A percentile compares a stretch with the other conserved stretches of the same genome.
These are phyloP conservation scores for Arabidopsis hybrid DNA, from an alignment of 441 rosid species.

Conservation along the genomic window DNA sequence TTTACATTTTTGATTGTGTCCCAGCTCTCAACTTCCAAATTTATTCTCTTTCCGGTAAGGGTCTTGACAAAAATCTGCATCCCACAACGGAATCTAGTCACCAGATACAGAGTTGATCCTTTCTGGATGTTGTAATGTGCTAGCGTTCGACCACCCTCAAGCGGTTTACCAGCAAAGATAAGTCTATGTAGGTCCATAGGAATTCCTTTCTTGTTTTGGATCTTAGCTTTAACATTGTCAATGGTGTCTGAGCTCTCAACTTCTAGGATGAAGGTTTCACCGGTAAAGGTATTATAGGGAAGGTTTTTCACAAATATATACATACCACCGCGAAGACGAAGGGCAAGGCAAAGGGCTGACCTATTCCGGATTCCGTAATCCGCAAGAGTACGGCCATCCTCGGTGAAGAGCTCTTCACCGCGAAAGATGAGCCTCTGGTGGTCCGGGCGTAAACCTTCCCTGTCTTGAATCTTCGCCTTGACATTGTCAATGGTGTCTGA, in stretches of 20 bases:
- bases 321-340: conserved; percentile 5
- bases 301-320: background rate
- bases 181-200: background rate
- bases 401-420: background rate
- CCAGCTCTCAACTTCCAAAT: conserved; percentile 6
- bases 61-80: conserved; percentile 47
- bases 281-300: background rate
- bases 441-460: background rate
- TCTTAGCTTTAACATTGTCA: background rate
- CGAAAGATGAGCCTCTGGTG: background rate
- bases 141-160: background rate
- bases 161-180: background rate
- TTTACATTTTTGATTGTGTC: conserved; percentile 5
- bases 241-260: background rate
- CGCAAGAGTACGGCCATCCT: conserved; percentile 4
- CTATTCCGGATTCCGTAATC: conserved; percentile 13
- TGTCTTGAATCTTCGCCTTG: background rate
- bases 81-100: background rate
- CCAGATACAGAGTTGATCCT: background rate
- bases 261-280: background rate
- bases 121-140: conserved; percentile 17
- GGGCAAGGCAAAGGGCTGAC: background rate
- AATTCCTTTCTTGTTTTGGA: background rate
- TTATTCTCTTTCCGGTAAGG: background rate
- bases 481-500: background rate